Evolutionary conservation across 2,329 filamentous ascomycete genomes (phyloP).

Genomic region (Exophiala mesophila): DNA sequence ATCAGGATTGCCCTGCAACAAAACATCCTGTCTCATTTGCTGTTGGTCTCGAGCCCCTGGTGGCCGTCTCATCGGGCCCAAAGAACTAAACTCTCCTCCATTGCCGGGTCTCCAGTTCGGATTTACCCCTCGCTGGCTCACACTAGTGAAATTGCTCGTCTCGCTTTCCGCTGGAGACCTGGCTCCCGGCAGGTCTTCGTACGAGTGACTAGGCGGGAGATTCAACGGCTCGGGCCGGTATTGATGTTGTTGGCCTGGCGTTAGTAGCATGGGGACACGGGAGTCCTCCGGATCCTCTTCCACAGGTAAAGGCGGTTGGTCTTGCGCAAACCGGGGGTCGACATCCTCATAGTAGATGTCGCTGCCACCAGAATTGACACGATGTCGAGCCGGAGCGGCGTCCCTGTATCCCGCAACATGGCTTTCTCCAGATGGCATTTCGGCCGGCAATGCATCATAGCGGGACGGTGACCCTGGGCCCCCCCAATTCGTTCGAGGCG

Average conservation of each 20-base stretch:
- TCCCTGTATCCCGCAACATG: conserved; percentile 42
- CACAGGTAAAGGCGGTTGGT: conserved; percentile 21
- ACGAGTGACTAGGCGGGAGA: conserved; percentile 35
- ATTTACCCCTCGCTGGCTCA: conserved; percentile 83
- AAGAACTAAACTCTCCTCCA: conserved; percentile 32
- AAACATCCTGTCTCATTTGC: conserved; percentile 62
- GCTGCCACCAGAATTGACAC: conserved; percentile 29
- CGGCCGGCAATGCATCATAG: conserved; percentile 31
- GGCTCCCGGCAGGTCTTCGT: conserved; percentile 60
- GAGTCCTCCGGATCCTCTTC: conserved; percentile 26
- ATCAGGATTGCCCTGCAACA: conserved; percentile 77
- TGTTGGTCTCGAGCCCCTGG: conserved; percentile 39
- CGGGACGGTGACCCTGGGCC: conserved; percentile 17
- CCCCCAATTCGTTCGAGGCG: conserved; percentile 43
- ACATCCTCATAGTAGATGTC: conserved; percentile 83
- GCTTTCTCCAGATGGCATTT: conserved; percentile 43
- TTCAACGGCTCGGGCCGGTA: conserved; percentile 13
- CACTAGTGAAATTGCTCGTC: conserved; percentile 79
- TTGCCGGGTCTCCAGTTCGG: conserved; percentile 69
- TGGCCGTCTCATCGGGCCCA: conserved; percentile 42
- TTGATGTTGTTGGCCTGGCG: conserved; percentile 30
- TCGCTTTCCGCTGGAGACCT: conserved; percentile 75
- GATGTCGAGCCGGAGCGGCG: conserved; percentile 26
- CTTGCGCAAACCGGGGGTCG: conserved; percentile 74
- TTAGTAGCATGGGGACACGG: conserved; percentile 34